A percentile compares a stretch with the other conserved stretches of the same genome.
Evolutionary conservation across 2,329 filamentous ascomycete species (phyloP).

Genomic region (Calonectria henricotiae): DNA sequence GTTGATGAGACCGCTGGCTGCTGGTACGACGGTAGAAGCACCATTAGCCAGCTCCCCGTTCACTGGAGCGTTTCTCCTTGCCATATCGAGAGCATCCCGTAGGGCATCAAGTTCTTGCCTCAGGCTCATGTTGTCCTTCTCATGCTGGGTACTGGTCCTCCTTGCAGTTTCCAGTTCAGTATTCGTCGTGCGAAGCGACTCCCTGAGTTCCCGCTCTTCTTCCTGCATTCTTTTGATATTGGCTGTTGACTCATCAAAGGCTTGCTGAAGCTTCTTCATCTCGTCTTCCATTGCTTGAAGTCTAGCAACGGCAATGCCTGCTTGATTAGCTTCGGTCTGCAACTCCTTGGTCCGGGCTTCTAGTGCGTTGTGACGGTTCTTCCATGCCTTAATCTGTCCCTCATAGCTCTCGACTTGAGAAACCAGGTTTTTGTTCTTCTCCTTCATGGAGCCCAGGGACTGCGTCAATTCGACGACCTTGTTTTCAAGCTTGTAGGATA

Average conservation of each 20-base stretch:
- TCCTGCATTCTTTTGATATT: slow-evolving; percentile 97
- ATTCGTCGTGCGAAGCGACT: slow-evolving; percentile 85
- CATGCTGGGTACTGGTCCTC: slow-evolving; percentile 81
- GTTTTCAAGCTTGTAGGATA: slow-evolving; percentile 99
- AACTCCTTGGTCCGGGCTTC: slow-evolving; percentile 94
- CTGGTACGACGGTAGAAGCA: slow-evolving; percentile 63
- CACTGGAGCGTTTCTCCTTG: slow-evolving; percentile 82
- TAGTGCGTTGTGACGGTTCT: slow-evolving; percentile 90
- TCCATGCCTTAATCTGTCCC: slow-evolving; percentile 95
- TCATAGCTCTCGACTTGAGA: slow-evolving; percentile 97
- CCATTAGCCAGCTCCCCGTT: slow-evolving; percentile 74
- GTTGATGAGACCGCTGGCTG: slow-evolving; percentile 89
- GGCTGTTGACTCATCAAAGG: slow-evolving; percentile 89
- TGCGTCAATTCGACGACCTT: slow-evolving; percentile 99
- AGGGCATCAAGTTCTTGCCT: slow-evolving; percentile 91
- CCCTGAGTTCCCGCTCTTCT: slow-evolving; percentile 89
- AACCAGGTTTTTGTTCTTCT: slow-evolving; percentile 91
- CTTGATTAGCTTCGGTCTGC: slow-evolving; percentile 97
- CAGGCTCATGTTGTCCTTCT: slow-evolving; percentile 88
- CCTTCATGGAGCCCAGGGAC: slow-evolving; percentile 90
- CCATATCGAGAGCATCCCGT: slow-evolving; percentile 92
- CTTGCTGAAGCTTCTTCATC: slow-evolving; percentile 91
- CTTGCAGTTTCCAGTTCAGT: slow-evolving; percentile 86
- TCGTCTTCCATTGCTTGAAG: slow-evolving; percentile 94
- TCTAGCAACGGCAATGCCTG: slow-evolving; percentile 93